A percentile compares a stretch with the other conserved stretches of the same genome.
phyloP scores from a whole-genome alignment of 176 grass and related monocot genomes.

The Rhynchospora pubera region DNA sequence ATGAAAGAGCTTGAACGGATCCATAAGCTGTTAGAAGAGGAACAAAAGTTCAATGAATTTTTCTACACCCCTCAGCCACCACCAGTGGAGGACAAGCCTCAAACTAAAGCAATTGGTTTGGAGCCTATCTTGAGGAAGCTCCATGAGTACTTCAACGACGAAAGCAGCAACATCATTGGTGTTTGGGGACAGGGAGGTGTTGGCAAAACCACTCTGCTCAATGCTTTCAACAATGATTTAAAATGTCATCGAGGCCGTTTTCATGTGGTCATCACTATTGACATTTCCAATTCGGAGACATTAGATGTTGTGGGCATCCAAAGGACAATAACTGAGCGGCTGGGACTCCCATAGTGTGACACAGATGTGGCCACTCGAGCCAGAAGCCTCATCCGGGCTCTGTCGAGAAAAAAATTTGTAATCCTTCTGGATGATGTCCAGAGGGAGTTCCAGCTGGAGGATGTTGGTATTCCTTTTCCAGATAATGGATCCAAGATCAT shows the following conservation, averaged over 20 bases:
- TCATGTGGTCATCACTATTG: constrained; percentile 63
- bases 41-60: constrained; percentile 13
- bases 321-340: constrained; percentile 43
- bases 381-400: constrained; percentile 30
- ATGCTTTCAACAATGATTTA: constrained; percentile 54
- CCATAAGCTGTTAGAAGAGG: constrained; percentile 19
- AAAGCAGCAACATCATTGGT: constrained; percentile 39
- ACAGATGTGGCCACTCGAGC: constrained; percentile 26
- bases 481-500: constrained; percentile 41
- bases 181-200: constrained; percentile 61
- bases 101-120: constrained; percentile 31
- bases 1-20: constrained; percentile 9
- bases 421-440: constrained; percentile 57
- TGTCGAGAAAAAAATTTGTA: constrained; percentile 51
- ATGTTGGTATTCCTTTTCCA: constrained; percentile 57
- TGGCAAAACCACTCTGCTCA: constrained; percentile 67
- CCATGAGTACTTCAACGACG: constrained; percentile 28
- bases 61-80: constrained; percentile 18
- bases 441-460: constrained; percentile 33
- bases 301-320: constrained; percentile 46
- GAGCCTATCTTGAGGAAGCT: constrained; percentile 24
- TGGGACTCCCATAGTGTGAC: constrained; percentile 54
- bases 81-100: not conserved
- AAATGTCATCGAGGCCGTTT: constrained; percentile 18
- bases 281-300: constrained; percentile 50